A percentile compares a stretch with the other conserved stretches of the same genome.
Conservation (phyloP, 1,284 basidiomycete species). For the Moniliella sp. region DNA sequence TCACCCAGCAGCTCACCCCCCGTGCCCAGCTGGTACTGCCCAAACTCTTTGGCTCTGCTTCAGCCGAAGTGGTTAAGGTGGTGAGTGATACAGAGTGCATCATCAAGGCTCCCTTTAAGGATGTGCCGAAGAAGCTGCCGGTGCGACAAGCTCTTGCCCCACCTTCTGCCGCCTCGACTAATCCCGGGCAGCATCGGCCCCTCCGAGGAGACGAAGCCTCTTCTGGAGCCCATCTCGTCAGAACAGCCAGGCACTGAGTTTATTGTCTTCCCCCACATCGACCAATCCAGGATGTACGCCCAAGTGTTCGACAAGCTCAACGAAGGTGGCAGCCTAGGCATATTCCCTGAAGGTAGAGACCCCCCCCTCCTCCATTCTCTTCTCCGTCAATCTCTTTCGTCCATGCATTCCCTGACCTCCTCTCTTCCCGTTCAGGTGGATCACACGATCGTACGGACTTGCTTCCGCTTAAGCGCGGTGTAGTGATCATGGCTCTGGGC, state of each 20-base stretch:
- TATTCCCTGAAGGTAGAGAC: constrained; percentile 77
- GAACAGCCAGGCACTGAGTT: too few relatives aligned
- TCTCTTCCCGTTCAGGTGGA: constrained; percentile 26
- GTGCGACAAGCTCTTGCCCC: constrained; percentile 4
- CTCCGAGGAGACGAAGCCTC: too few relatives aligned
- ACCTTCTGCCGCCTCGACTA: constrained; percentile 21
- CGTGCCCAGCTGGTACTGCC: constrained; percentile 72
- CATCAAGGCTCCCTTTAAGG: constrained; percentile 45
- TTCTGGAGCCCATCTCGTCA: too few relatives aligned
- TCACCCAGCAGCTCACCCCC: constrained; percentile 53
- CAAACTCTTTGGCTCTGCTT: constrained; percentile 53
- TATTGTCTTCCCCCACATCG: constrained; percentile 40
- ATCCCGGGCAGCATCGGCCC: too few relatives aligned
- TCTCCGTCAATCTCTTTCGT: background rate
- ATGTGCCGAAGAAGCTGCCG: constrained; percentile 2
- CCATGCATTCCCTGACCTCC: constrained; percentile 1
- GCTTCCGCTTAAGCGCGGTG: constrained; percentile 31
- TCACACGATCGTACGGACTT: constrained; percentile 33
- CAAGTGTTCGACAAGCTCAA: constrained; percentile 73
- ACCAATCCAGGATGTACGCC: constrained; percentile 83
- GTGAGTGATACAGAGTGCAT: constrained; percentile 58
- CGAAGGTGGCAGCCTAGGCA: constrained; percentile 60
- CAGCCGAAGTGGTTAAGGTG: constrained; percentile 68
- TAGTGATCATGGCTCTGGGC: constrained; percentile 34
- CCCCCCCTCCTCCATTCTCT: background rate